Evolutionary conservation across 2,329 filamentous ascomycete species (phyloP).

Genomic region (Domatiomyces catenatus): DNA sequence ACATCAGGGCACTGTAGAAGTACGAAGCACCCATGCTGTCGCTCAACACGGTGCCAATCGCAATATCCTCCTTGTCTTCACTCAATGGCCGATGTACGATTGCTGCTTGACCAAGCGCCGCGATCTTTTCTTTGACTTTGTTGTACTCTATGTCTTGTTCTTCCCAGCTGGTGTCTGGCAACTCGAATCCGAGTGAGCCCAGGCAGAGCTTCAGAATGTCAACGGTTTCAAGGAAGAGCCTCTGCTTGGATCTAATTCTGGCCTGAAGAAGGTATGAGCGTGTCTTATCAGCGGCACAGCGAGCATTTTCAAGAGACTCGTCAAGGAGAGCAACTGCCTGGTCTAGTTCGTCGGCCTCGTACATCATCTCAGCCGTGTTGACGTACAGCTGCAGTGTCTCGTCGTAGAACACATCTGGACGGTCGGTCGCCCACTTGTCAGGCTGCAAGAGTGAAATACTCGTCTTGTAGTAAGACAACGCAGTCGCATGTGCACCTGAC

Average conservation of each 20-base stretch:
- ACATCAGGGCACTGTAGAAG: slow-evolving; percentile 44
- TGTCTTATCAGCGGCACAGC: slow-evolving; percentile 61
- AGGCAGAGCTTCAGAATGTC: slow-evolving; percentile 56
- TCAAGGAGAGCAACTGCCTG: slow-evolving; percentile 54
- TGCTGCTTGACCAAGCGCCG: slow-evolving; percentile 37
- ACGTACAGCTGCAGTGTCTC: slow-evolving; percentile 72
- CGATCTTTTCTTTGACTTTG: slow-evolving; percentile 43
- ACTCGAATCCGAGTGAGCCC: slow-evolving; percentile 48
- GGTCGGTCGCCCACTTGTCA: slow-evolving; percentile 56
- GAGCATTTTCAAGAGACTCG: slow-evolving; percentile 54
- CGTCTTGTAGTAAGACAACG: slow-evolving; percentile 63
- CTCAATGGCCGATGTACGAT: slow-evolving; percentile 27
- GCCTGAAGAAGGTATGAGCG: slow-evolving; percentile 72
- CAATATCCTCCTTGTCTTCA: slow-evolving; percentile 28
- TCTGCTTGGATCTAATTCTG: slow-evolving; percentile 58
- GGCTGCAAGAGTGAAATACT: slow-evolving; percentile 67
- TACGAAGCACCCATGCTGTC: slow-evolving; percentile 44
- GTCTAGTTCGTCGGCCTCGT: slow-evolving; percentile 58
- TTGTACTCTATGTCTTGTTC: slow-evolving; percentile 64
- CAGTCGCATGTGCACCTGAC: slow-evolving; percentile 67
- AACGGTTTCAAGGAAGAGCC: slow-evolving; percentile 56
- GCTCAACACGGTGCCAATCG: slow-evolving; percentile 39
- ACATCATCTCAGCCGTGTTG: slow-evolving; percentile 65
- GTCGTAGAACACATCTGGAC: slow-evolving; percentile 62
- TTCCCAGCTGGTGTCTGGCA: slow-evolving; percentile 55